These are phyloP conservation scores for Saturnispora bothae DNA, from an alignment of 805 yeast genomes.

Conservation along the genomic window DNA sequence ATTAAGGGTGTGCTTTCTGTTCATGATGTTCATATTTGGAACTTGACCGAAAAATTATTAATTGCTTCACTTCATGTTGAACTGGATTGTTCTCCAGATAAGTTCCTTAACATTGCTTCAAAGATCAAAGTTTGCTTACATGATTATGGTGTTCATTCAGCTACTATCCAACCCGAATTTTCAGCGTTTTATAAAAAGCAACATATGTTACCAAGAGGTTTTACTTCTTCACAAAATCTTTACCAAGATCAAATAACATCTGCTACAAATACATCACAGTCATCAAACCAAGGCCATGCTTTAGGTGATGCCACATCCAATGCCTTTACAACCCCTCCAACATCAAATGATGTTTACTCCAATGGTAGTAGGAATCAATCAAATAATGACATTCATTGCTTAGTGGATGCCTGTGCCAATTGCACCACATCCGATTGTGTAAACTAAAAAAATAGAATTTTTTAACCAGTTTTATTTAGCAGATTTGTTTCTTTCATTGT, in stretches of 20 bases:
- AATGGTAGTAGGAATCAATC: constrained; percentile 19
- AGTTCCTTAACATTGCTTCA: constrained; percentile 60
- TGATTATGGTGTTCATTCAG: constrained; percentile 79
- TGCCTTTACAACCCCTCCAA: constrained; percentile 2
- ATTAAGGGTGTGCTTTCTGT: constrained; percentile 71
- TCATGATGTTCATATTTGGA: constrained; percentile 97
- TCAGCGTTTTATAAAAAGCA: constrained; percentile 24
- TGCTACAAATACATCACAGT: background rate
- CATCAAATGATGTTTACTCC: constrained; percentile 8
- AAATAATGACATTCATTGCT: constrained; percentile 29
- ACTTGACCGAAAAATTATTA: constrained; percentile 72
- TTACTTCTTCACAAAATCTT: constrained; percentile 16
- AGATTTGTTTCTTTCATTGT: background rate
- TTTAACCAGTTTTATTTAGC: too few relatives aligned
- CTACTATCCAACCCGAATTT: constrained; percentile 95
- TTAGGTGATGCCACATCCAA: background rate
- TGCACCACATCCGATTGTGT: constrained; percentile 40
- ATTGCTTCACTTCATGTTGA: constrained; percentile 89
- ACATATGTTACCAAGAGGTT: constrained; percentile 23
- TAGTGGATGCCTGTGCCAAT: constrained; percentile 42
- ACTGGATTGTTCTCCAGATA: constrained; percentile 50
- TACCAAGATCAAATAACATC: constrained; percentile 4
- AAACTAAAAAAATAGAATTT: too few relatives aligned
- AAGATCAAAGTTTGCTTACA: constrained; percentile 72
- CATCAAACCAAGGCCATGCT: constrained; percentile 1